Evolutionary conservation across 352 stramenopile genomes (phyloP), one percentile per base, ranked within the genome.

Genomic region (Phytophthora syringae): DNA sequence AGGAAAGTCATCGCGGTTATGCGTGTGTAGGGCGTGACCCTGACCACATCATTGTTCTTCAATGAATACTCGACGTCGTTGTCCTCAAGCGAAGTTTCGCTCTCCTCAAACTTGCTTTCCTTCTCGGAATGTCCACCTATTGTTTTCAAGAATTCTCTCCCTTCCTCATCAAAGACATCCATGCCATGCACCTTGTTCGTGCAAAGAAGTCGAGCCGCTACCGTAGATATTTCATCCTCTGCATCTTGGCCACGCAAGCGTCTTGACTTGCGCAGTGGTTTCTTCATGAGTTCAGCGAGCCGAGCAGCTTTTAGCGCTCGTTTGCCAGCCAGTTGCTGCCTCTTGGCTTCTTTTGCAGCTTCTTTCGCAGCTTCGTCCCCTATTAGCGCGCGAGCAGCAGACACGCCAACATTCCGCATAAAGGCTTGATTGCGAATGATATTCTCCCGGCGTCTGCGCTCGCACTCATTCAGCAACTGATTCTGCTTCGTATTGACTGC

Each of bases 361-460:
- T 45, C n/a, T n/a, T n/a, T n/a, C n/a, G n/a, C n/a, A n/a, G n/a
- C n/a, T n/a, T n/a, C 22, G n/a, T 66, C 40, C 3, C 30, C 50
- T 12, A 82, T 47, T 9, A 77, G 60, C 16, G 72, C 85, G 7
- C 82, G 72, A 15, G 74, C 76, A 10, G 74, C 74, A 50, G 90
- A 86, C 22, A 84, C n/a, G n/a, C n/a, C n/a, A n/a, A n/a, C n/a
- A n/a, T n/a, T n/a, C n/a, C n/a, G n/a, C n/a, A n/a, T n/a, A n/a
- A n/a, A n/a, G n/a, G n/a, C 73, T 36, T 88, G 54, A 51, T 92
- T 91, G 43, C 83, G 83, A 69, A 86, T 70, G 56, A 92, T 91
- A 61, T 89, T 89, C n/a, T n/a, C n/a, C n/a, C n/a, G n/a, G n/a
- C n/a, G n/a, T n/a, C n/a, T n/a, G n/a, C n/a, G n/a, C n/a, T n/a